phyloP scores from a whole-genome alignment of 2,329 filamentous ascomycete species.

The Canariomyces notabilis region DNA sequence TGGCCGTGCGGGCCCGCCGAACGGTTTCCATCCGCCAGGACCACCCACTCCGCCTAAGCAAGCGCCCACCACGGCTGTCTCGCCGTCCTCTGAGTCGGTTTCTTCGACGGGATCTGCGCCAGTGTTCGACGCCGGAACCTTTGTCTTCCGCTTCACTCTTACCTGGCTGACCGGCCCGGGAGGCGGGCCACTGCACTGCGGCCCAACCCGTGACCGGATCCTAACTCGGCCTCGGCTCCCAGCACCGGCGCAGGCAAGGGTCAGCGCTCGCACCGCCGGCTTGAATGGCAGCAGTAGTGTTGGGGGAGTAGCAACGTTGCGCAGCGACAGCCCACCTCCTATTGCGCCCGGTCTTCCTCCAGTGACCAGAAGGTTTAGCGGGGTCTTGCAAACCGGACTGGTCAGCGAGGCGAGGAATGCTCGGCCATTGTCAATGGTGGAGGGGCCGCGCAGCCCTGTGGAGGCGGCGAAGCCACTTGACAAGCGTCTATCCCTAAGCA shows the following conservation, averaged over 20 bases:
- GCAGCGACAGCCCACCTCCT: constrained; percentile 36
- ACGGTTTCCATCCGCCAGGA: constrained; percentile 11
- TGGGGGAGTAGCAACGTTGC: constrained; percentile 9
- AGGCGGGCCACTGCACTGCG: constrained; percentile 44
- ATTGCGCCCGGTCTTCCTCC: constrained; percentile 37
- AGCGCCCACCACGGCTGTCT: constrained; percentile 26
- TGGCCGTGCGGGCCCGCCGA: constrained; percentile 20
- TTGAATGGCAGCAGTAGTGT: constrained; percentile 4
- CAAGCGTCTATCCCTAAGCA: constrained; percentile 22
- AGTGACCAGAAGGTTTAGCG: constrained; percentile 45
- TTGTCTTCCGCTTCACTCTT: constrained; percentile 67
- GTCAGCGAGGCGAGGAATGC: constrained; percentile 50
- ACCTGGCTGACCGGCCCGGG: constrained; percentile 27
- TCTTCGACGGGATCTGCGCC: constrained; percentile 53
- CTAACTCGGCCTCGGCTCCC: constrained; percentile 66
- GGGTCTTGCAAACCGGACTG: constrained; percentile 41
- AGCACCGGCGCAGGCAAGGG: constrained; percentile 60
- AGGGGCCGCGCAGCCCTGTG: constrained; percentile 17
- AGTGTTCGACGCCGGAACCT: constrained; percentile 51
- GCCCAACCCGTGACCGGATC: constrained; percentile 54
- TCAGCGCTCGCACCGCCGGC: constrained; percentile 38
- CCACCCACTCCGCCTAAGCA: constrained; percentile 36
- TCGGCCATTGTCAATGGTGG: constrained; percentile 24
- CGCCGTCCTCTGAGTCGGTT: constrained; percentile 41
- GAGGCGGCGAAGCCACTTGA: constrained; percentile 9